A percentile compares a stretch with the other conserved stretches of the same genome.
Conservation (phyloP, 140 eudicot genomes). For the Stevia rebaudiana region DNA sequence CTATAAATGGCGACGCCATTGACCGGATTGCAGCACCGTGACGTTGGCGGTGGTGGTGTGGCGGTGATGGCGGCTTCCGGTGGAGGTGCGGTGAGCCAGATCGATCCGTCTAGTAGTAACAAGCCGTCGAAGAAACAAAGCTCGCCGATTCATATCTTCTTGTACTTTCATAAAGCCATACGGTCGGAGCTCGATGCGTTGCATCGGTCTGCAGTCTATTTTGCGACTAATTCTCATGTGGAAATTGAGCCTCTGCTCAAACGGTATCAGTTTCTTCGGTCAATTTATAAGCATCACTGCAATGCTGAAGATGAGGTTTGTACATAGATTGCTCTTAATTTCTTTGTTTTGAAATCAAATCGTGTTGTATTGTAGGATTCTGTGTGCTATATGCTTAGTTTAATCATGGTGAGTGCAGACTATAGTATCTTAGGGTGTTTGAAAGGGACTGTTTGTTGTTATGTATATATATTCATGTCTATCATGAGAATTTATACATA, state of each 20-base stretch:
- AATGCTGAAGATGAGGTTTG: constrained; percentile 98
- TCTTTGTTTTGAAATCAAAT: not conserved
- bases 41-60: constrained; percentile 56
- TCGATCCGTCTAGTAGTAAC: constrained; percentile 34
- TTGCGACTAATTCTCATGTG: constrained; percentile 53
- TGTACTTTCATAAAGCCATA: constrained; percentile 87
- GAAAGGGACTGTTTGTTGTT: constrained; percentile 8
- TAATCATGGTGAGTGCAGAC: not conserved
- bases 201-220: constrained; percentile 60
- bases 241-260: constrained; percentile 71
- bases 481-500: not conserved
- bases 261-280: constrained; percentile 73
- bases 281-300: constrained; percentile 91
- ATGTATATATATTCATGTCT: not conserved
- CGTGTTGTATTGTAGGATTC: not conserved
- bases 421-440: not conserved
- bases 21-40: constrained; percentile 55
- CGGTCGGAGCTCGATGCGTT: constrained; percentile 73
- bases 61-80: constrained; percentile 51
- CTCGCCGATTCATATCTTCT: constrained; percentile 81
- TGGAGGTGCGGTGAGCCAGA: constrained; percentile 44
- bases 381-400: not conserved
- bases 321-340: not conserved
- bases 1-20: constrained; percentile 77
- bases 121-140: constrained; percentile 18